Evolutionary conservation across 2,329 filamentous ascomycete genomes (phyloP).

Genomic region (Phaeosphaeriaceae sp.): DNA sequence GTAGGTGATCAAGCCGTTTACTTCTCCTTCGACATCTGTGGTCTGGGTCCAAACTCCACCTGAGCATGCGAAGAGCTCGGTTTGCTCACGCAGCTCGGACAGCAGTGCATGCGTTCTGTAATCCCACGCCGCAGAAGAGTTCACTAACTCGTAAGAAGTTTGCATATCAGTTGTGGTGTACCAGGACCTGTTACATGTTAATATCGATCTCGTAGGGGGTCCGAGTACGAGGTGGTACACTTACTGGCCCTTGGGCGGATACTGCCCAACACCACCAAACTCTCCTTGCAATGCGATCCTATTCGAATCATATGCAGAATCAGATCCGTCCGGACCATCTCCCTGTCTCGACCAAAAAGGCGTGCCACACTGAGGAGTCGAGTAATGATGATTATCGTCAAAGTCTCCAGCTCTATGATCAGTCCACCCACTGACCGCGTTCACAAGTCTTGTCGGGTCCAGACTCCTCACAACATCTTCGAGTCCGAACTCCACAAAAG

Average conservation of each 20-base stretch:
- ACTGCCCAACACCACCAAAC: slow-evolving; percentile 74
- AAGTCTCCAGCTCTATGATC: slow-evolving; percentile 74
- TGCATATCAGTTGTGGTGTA: slow-evolving; percentile 64
- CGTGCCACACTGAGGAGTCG: slow-evolving; percentile 73
- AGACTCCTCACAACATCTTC: slow-evolving; percentile 63
- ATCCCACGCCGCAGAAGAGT: slow-evolving; percentile 68
- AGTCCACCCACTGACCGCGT: slow-evolving; percentile 71
- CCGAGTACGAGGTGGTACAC: no score
- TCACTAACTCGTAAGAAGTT: slow-evolving; percentile 72
- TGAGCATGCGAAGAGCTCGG: slow-evolving; percentile 67
- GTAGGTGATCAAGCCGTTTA: slow-evolving; percentile 75
- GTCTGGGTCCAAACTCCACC: slow-evolving; percentile 78
- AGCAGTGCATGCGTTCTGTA: slow-evolving; percentile 67
- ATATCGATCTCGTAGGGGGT: background rate
- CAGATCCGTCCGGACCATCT: slow-evolving; percentile 56
- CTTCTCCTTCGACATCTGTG: slow-evolving; percentile 76
- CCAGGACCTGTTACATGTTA: slow-evolving; percentile 63
- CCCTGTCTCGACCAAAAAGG: slow-evolving; percentile 70
- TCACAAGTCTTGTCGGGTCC: slow-evolving; percentile 71
- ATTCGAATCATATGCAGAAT: slow-evolving; percentile 61
- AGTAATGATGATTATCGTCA: slow-evolving; percentile 74
- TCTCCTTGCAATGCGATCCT: slow-evolving; percentile 76
- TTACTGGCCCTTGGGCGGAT: slow-evolving; percentile 56
- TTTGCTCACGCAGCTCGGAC: slow-evolving; percentile 57
- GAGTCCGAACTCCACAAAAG: slow-evolving; percentile 65